A percentile compares a stretch with the other conserved stretches of the same genome.
Evolutionary conservation across 352 stramenopile species (phyloP).

Genomic region (Lagenidium sp.): DNA sequence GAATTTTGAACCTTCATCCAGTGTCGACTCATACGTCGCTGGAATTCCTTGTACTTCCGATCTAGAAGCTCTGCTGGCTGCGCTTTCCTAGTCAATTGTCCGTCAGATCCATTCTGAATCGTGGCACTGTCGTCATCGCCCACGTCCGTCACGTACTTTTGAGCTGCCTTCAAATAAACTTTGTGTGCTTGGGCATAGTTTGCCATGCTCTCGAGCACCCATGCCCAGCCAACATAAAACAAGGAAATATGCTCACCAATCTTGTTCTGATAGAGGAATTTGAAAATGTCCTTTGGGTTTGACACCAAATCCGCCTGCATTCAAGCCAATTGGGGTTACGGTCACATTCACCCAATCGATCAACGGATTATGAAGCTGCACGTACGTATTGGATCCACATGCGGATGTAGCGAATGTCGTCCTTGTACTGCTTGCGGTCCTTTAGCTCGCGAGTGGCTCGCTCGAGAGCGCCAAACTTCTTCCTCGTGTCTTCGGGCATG

Average conservation of each 20-base stretch:
- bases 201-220: conserved; percentile 67
- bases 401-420: conserved; percentile 75
- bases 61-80: conserved; percentile 54
- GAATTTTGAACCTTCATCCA: conserved; percentile 47
- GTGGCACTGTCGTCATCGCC: neutral
- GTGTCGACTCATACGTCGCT: conserved; percentile 73
- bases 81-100: conserved; percentile 55
- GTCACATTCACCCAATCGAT: too few species aligned
- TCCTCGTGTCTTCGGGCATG: conserved; percentile 75
- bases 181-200: conserved; percentile 82
- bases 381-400: conserved; percentile 86
- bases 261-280: conserved; percentile 83
- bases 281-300: conserved; percentile 86
- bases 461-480: conserved; percentile 68
- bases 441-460: conserved; percentile 70
- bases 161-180: conserved; percentile 77
- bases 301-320: conserved; percentile 75
- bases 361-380: conserved; percentile 4
- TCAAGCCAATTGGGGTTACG: too few species aligned
- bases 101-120: too few species aligned
- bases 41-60: conserved; percentile 78
- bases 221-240: conserved; percentile 84
- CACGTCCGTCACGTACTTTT: conserved; percentile 51
- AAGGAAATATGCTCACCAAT: conserved; percentile 72
- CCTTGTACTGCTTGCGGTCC: conserved; percentile 43